Base-by-base conservation (phyloP, 2,329 filamentous ascomycete genomes). In the Trichophyton benhamiae region DNA sequence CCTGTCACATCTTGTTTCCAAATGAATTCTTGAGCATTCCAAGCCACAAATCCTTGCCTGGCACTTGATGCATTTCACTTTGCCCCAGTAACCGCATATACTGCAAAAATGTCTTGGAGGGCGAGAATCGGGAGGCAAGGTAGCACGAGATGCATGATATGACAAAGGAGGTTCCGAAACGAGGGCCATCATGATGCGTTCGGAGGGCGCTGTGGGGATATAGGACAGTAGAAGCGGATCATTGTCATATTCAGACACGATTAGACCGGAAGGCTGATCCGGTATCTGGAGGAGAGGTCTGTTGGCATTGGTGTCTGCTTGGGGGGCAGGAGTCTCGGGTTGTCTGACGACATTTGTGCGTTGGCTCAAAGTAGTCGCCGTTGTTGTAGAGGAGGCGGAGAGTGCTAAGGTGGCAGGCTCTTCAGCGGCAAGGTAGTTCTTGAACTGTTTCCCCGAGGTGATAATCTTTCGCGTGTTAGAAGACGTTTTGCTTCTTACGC, bases 1-100 rank as follows among this genome's bases (percentile, higher is more conserved):
- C 6, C 74, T 72, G 30, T 74, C 74, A 67, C 76, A 78, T 59
- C 75, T 71, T 48, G 75, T 77, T 63, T 78, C 78, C 65, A 78
- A 76, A 71, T 80, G 78, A 2, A 73, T 68, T 60, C 71, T 74
- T 65, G 78, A 79, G 66, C 78, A 80, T 58, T 76, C 76, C 61
- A 79, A 63, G 42, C 78, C 75, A 68, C 78, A 80, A 8, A 75
- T 77, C 64, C 77, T 67, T 59, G 75, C 70, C 60, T 75, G 76
- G 65, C 78, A 80, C 60, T 72, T 78, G 67, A 73, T 73, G 66
- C 78, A 80, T 65, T 74, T 72, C 33, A 79, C 74, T 65, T 76
- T 76, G 0, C 78, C 78, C 78, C 78, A 80, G 60, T 79, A 80
- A 9, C 78, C 78, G 65, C 78, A 80, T 63, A 80, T 75, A 57